Conservation (phyloP, 2,329 filamentous ascomycete species). For the Cyclaneusma minus region DNA sequence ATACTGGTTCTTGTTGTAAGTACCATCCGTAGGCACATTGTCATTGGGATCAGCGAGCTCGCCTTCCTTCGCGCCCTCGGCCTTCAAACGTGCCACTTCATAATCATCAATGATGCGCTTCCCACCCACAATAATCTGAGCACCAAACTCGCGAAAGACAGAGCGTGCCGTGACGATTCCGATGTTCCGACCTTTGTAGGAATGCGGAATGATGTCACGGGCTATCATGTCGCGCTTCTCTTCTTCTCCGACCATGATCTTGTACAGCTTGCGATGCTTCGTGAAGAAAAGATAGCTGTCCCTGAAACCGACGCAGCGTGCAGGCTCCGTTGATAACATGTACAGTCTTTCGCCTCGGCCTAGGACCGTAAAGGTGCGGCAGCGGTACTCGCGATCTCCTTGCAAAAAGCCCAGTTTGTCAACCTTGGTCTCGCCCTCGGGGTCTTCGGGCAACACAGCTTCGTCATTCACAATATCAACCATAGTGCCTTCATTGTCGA, state of each 20-base stretch:
- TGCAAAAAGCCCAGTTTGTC: slow-evolving; percentile 74
- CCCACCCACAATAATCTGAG: slow-evolving; percentile 84
- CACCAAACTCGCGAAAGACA: slow-evolving; percentile 92
- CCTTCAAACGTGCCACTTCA: slow-evolving; percentile 57
- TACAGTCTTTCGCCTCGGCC: slow-evolving; percentile 77
- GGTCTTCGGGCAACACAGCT: slow-evolving; percentile 72
- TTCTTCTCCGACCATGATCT: slow-evolving; percentile 96
- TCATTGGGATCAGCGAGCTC: slow-evolving; percentile 87
- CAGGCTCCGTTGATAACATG: slow-evolving; percentile 97
- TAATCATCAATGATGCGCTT: slow-evolving; percentile 82
- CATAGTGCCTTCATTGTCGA: slow-evolving; percentile 88
- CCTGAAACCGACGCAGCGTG: slow-evolving; percentile 88
- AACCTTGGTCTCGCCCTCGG: slow-evolving; percentile 84
- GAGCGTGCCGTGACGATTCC: slow-evolving; percentile 93
- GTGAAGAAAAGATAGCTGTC: slow-evolving; percentile 99
- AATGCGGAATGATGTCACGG: slow-evolving; percentile 88
- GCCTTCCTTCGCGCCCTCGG: slow-evolving; percentile 69
- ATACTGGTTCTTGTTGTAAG: slow-evolving; percentile 98
- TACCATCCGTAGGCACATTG: slow-evolving; percentile 57
- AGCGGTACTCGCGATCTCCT: slow-evolving; percentile 81
- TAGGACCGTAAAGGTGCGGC: slow-evolving; percentile 82
- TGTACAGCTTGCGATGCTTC: slow-evolving; percentile 90
- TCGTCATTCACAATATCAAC: slow-evolving; percentile 87
- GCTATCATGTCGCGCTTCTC: slow-evolving; percentile 95
- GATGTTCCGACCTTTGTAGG: slow-evolving; percentile 95